Percentiles rank a stretch among this genome's conserved stretches.
These are phyloP conservation scores for Carex sylvatica DNA, from an alignment of 202 grass and related monocot species.

Conservation along the genomic window DNA sequence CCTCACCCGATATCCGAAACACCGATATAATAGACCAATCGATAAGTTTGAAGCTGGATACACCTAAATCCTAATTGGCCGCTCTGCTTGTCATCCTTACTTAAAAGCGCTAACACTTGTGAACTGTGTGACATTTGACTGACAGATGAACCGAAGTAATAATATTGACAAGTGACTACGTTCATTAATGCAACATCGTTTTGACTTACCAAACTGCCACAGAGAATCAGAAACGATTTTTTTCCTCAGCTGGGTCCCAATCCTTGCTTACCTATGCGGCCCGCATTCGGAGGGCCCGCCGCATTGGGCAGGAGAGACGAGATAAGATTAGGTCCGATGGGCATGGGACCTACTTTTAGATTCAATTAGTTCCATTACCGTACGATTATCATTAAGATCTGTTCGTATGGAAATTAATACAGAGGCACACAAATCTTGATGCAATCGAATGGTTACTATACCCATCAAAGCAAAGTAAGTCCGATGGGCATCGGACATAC, in stretches of 20 bases:
- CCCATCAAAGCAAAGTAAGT: too few relatives aligned
- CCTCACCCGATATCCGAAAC: background rate
- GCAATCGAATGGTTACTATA: too few relatives aligned
- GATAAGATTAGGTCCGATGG: too few relatives aligned
- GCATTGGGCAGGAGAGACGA: background rate
- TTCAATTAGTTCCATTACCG: too few relatives aligned
- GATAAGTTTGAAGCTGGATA: background rate
- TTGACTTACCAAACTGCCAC: background rate
- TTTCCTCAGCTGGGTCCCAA: background rate
- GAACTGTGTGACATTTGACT: background rate
- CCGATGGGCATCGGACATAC: too few relatives aligned
- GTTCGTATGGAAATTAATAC: too few relatives aligned
- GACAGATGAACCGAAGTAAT: background rate
- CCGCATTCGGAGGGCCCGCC: conserved; percentile 11
- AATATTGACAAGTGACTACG: background rate
- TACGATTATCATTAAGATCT: too few relatives aligned
- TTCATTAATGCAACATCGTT: background rate
- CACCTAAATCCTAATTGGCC: background rate
- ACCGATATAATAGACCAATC: background rate
- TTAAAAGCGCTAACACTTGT: background rate
- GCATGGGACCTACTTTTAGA: too few relatives aligned
- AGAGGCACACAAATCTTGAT: too few relatives aligned
- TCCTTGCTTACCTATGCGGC: background rate
- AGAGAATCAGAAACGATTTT: background rate
- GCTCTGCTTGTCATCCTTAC: background rate